Base-by-base conservation (phyloP, 2,329 filamentous ascomycete genomes). In the Mycogone perniciosa region DNA sequence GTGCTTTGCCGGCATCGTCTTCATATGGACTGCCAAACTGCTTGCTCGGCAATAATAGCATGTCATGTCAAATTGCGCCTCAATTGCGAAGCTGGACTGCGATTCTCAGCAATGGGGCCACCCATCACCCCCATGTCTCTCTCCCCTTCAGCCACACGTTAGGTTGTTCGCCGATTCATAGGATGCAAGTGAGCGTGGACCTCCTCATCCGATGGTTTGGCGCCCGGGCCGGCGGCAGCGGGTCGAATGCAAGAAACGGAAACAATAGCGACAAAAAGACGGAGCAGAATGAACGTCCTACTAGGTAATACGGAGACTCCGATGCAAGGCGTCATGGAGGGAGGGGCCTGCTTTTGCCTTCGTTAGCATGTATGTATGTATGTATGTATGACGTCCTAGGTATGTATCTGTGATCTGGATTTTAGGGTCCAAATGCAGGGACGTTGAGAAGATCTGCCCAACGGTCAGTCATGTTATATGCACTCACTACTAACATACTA, bases 321-420 rank as follows among this genome's bases (percentile, higher is more conserved):
- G 47, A 50, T 53, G 51, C 51, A 41, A 47, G 51, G 49, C 51
- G 45, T 51, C 46, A 53, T 50, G 51, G 51, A 46, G 38, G 51
- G 20, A 20, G 20, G 20, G 20, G 20, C 20, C 20, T 53, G 51
- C 51, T 46, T 9, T 42, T 26, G 13, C 30, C 6, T 29, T 30
- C 34, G 20, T 46, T 8, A 13, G 27, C 39, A 10, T 39, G 6
- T 10, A 20, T 6, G n/a, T 20, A 20, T 20, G 20, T 20, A 20
- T 20, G 20, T 20, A 20, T 20, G 20, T 20, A 20, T 20, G 20
- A 20, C 20, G 20, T 20, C 20, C 20, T 20, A 20, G 20, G 20
- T 20, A 20, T 20, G 20, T 20, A 20, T 20, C 20, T 20, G 20
- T 20, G 20, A 20, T 20, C 2, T 20, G 20, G 20, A 20, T 20